phyloP scores from a whole-genome alignment of 1,284 basidiomycete species.

The Laetiporus sulphureus region DNA sequence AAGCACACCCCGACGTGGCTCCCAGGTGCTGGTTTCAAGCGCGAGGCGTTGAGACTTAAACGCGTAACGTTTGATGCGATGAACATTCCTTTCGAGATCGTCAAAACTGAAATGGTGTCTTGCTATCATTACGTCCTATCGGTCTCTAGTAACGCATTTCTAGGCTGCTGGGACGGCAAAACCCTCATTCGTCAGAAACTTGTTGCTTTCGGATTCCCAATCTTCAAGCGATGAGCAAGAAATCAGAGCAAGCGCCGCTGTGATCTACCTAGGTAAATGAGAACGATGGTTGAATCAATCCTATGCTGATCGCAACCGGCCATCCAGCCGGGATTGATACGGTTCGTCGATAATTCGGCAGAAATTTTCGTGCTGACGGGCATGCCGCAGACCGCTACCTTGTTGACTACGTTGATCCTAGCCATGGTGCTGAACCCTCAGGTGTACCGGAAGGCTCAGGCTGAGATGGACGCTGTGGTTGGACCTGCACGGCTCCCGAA shows the following conservation, averaged over 20 bases:
- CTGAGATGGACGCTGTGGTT: conserved; percentile 34
- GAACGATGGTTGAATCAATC: too few species aligned
- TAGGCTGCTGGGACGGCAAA: conserved; percentile 35
- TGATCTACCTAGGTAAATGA: conserved; percentile 32
- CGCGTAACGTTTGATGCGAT: conserved; percentile 28
- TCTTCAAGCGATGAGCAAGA: conserved; percentile 32
- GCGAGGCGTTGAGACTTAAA: conserved; percentile 32
- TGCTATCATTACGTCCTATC: not conserved
- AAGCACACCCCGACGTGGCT: conserved; percentile 46
- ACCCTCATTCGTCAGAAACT: conserved; percentile 44
- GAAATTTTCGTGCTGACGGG: not conserved
- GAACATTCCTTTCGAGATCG: conserved; percentile 17
- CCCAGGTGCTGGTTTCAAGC: conserved; percentile 43
- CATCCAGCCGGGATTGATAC: not conserved
- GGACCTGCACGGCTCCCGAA: conserved; percentile 33
- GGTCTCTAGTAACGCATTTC: not conserved
- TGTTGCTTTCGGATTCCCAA: conserved; percentile 29
- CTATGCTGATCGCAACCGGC: not conserved
- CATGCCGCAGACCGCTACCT: conserved; percentile 33
- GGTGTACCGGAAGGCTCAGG: conserved; percentile 31
- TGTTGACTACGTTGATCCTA: conserved; percentile 31
- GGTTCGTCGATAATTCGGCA: not conserved
- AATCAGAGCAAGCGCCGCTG: conserved; percentile 51
- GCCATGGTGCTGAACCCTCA: conserved; percentile 36
- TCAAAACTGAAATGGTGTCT: conserved; percentile 14